Conservation (phyloP, 371 early-diverging fungal genomes). For the Nematocida sp. region DNA sequence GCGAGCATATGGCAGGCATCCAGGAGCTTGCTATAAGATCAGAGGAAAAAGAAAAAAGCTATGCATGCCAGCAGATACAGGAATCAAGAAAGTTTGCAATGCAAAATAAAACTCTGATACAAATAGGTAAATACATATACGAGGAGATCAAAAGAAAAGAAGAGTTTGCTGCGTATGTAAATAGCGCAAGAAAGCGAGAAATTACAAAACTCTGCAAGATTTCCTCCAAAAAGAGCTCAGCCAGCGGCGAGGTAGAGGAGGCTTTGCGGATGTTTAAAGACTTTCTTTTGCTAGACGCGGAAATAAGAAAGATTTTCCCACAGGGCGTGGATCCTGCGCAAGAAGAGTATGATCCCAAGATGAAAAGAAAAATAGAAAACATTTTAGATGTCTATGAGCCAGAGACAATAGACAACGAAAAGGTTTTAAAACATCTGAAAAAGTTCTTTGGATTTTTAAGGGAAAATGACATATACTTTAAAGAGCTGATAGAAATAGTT, state of each 20-base stretch:
- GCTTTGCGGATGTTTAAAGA: conserved; percentile 14
- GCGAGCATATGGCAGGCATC: conserved; percentile 34
- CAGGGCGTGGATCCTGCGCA: conserved; percentile 34
- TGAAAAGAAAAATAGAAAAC: conserved; percentile 19
- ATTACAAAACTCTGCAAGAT: conserved; percentile 25
- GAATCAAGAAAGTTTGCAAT: conserved; percentile 25
- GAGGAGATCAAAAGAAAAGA: conserved; percentile 1
- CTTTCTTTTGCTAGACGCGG: conserved; percentile 27
- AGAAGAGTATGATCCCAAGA: conserved; percentile 31
- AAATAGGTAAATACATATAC: conserved; percentile 38
- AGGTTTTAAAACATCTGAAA: conserved; percentile 22
- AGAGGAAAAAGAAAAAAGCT: not conserved
- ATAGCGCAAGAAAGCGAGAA: conserved; percentile 39
- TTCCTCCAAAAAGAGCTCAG: not conserved
- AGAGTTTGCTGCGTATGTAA: conserved; percentile 40
- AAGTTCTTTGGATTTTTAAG: not conserved
- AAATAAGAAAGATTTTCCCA: conserved; percentile 5
- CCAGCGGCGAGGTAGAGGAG: not conserved
- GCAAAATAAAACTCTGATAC: conserved; percentile 12
- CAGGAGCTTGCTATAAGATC: not conserved
- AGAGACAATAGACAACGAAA: not conserved
- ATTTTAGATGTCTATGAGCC: not conserved
- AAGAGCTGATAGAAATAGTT: conserved; percentile 17
- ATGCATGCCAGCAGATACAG: not conserved
- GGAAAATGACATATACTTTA: conserved; percentile 4